Evolutionary conservation across 495 filamentous ascomycete genomes (phyloP), one percentile per base, ranked within the genome.

Genomic region (Penicillium odoratum): DNA sequence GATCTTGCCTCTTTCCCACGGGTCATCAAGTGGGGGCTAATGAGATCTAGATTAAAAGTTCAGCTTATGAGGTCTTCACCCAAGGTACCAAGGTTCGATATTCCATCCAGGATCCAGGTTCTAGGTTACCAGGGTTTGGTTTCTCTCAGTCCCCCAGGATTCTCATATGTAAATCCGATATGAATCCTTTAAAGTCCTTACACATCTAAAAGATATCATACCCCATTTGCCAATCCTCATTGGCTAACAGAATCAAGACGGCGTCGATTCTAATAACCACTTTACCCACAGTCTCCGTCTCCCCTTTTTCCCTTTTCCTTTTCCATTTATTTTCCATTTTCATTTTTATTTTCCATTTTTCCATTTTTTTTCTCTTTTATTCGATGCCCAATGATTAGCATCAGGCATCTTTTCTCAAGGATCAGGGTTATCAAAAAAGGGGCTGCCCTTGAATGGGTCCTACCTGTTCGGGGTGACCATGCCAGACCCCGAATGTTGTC

Each of bases 1-100:
- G 66, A 67, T 67, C 64, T 62, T 34, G 34, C 51, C 51, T 34
- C 43, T 55, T 49, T 53, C 51, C 63, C 60, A 69, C 56, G 66
- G 66, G 50, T 63, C 45, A 34, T 11, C 21, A 21, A 21, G 21
- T 8, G 28, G 65, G 64, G 66, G 66, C 53, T 61, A 61, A 58
- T 31, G 51, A 55, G 61, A 67, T 69, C 63, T 66, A 61, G 56
- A 57, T 21, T 21, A 21, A 21, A 21, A 1, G 21, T 21, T 21
- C 21, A 21, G 21, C 21, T 21, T 21, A 21, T 21, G 21, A 21
- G 21, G 21, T 21, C 21, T 21, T 21, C 2, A 21, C 21, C 21
- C 21, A 21, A 11, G 25, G 45, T 43, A 2, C 48, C 48, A 16
- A 50, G n/a, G 30, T 50, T 21, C 48, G 6, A 21, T 21, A 21